phyloP scores from a whole-genome alignment of 257 asterid genomes.

The Jacaranda copaia region DNA sequence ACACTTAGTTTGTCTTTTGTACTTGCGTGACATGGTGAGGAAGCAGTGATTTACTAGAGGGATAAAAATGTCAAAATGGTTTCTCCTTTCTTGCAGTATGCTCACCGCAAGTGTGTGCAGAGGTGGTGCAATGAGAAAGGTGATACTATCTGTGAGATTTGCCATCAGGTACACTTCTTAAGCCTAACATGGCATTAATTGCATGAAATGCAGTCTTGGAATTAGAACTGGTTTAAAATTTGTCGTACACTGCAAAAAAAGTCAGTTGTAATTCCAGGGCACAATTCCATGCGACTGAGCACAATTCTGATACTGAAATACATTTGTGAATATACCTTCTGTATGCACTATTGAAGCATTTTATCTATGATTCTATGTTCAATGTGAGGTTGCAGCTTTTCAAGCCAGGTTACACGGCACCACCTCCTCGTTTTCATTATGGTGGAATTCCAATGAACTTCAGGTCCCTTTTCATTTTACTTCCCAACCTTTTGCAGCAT shows the following conservation, averaged over 20 bases:
- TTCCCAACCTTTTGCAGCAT: not conserved
- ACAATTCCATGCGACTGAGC: not conserved
- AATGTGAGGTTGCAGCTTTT: conserved; percentile 61
- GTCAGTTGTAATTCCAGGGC: not conserved
- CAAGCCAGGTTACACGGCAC: conserved; percentile 79
- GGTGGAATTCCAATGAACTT: conserved; percentile 70
- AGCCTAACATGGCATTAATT: conserved; percentile 9
- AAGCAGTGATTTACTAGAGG: not conserved
- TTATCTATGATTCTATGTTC: conserved; percentile 8
- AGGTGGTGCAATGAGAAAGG: conserved; percentile 95
- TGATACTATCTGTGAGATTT: conserved; percentile 85
- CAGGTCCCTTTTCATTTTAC: conserved; percentile 47
- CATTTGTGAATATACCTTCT: not conserved
- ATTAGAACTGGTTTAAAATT: not conserved
- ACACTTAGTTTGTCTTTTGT: too few species aligned
- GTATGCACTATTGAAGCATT: conserved; percentile 11
- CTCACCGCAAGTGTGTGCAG: conserved; percentile 83
- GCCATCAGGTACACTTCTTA: conserved; percentile 63
- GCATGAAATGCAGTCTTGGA: not conserved
- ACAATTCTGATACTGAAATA: not conserved
- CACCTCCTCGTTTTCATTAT: conserved; percentile 65
- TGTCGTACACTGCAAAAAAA: not conserved
- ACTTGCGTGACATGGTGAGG: not conserved
- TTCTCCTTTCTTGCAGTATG: conserved; percentile 55
- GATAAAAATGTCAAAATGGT: not conserved